A percentile compares a stretch with the other conserved stretches of the same genome.
These are phyloP conservation scores for Cardamine chenopodiifolia DNA, from an alignment of 345 rosid species.

Conservation along the genomic window DNA sequence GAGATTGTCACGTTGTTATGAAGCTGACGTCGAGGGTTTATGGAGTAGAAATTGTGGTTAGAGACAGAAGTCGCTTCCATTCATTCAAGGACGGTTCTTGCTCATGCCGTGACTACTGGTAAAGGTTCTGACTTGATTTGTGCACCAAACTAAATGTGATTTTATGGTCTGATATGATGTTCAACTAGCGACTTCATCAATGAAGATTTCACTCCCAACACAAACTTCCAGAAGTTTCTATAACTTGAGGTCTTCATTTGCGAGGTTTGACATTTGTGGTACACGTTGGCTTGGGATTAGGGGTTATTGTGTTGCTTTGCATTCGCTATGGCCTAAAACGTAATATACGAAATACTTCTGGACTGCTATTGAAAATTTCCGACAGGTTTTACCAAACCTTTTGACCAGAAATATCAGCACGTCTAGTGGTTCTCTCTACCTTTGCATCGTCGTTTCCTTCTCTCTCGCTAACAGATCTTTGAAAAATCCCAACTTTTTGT, in stretches of 20 bases:
- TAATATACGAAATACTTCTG: not conserved
- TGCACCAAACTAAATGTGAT: not conserved
- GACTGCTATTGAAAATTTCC: slow-evolving; percentile 19
- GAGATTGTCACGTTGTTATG: slow-evolving; percentile 62
- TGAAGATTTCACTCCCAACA: slow-evolving; percentile 7
- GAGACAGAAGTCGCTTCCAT: slow-evolving; percentile 73
- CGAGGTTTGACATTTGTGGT: slow-evolving; percentile 35
- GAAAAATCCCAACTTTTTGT: slow-evolving; percentile 6
- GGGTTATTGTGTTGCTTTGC: not conserved
- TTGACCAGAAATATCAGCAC: slow-evolving; percentile 27
- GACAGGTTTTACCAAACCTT: slow-evolving; percentile 25
- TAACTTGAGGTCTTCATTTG: slow-evolving; percentile 15
- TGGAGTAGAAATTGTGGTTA: slow-evolving; percentile 55
- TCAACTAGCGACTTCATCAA: not conserved
- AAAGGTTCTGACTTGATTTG: not conserved
- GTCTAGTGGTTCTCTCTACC: slow-evolving; percentile 37
- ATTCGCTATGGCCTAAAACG: not conserved
- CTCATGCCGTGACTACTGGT: slow-evolving; percentile 72
- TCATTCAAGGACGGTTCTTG: slow-evolving; percentile 54
- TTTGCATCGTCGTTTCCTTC: slow-evolving; percentile 30
- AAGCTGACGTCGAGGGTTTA: slow-evolving; percentile 58
- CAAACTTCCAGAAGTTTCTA: not conserved
- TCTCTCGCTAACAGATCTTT: slow-evolving; percentile 33
- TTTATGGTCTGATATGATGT: not conserved
- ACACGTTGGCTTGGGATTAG: not conserved